phyloP scores from a whole-genome alignment of 179 eudicot genomes.

The Vitellaria paradoxa region DNA sequence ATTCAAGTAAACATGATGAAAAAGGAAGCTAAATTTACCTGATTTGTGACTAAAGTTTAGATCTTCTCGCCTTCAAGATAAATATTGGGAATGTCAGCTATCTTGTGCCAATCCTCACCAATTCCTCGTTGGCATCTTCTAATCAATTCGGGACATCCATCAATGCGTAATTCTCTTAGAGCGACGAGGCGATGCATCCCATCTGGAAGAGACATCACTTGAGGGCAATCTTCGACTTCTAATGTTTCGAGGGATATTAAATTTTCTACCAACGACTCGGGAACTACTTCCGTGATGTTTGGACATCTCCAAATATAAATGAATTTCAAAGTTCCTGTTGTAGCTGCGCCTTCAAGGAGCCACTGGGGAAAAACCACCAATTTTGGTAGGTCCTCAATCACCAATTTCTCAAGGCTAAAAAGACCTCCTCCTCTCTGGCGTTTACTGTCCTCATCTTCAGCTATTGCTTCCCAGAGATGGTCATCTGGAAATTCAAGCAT shows the following conservation, averaged over 20 bases:
- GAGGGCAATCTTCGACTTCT: background rate
- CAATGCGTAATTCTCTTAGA: background rate
- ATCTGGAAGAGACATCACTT: background rate
- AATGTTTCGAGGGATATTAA: background rate
- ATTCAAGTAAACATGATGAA: no score
- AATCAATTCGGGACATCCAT: background rate
- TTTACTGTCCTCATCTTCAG: no score
- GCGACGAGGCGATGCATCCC: background rate
- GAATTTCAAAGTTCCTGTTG: background rate
- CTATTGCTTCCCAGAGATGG: no score
- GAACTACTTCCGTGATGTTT: no score
- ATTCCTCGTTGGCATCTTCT: background rate
- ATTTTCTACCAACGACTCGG: no score
- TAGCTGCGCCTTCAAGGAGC: background rate
- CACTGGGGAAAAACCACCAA: background rate
- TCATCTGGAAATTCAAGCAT: no score
- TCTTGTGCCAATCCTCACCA: background rate
- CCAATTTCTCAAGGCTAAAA: no score
- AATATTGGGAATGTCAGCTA: background rate
- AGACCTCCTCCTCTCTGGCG: background rate
- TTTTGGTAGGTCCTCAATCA: background rate
- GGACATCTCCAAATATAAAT: no score
- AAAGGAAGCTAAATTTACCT: no score
- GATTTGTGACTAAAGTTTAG: no score
- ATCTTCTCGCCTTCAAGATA: background rate